Base-by-base conservation (phyloP, 169 alveolate species). In the Plasmodium berghei region DNA sequence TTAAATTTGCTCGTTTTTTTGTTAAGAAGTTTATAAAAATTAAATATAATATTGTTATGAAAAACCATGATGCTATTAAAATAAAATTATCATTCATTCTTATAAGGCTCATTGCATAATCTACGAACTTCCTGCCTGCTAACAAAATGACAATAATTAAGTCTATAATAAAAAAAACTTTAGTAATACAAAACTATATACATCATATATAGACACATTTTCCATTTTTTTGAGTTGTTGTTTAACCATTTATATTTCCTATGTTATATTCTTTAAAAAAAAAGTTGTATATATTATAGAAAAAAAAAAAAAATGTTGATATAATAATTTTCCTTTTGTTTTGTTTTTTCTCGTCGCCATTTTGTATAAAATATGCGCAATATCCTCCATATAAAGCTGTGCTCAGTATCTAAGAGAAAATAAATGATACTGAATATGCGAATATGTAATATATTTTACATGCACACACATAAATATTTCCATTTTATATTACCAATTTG, bases 321-420 rank as follows among this genome's bases (percentile, higher is more conserved):
- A 74, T 14, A 28, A 74, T 9, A 40, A 9, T 12, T 62, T 74
- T 55, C 26, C 55, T 55, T 62, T 58, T 18, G n/a, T 48, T 34
- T 3, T 16, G 2, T 20, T 10, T 14, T 40, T 24, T 12, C 0
- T 34, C 42, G 0, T 34, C 5, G 0, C 42, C 42, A 34, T 12
- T 52, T 14, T 42, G 88, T 40, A 74, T 18, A n/a, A 28, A 46
- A 59, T 74, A 74, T 10, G 18, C 42, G 22, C 88, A 74, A 20
- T 67, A 42, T 2, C 55, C 45, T 40, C 74, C 88, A 20, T 74
- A 74, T 52, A 62, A 14, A 12, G 45, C 62, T 20, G 62, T 16
- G 46, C 88, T 74, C 26, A 74, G 22, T 34, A 55, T 56, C 88
- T 74, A 59, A 28, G 12, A 40, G 62, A 42, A 67, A 67, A 8